These are phyloP conservation scores for Apium graveolens DNA, from an alignment of 129 eudicot species.

Conservation along the genomic window DNA sequence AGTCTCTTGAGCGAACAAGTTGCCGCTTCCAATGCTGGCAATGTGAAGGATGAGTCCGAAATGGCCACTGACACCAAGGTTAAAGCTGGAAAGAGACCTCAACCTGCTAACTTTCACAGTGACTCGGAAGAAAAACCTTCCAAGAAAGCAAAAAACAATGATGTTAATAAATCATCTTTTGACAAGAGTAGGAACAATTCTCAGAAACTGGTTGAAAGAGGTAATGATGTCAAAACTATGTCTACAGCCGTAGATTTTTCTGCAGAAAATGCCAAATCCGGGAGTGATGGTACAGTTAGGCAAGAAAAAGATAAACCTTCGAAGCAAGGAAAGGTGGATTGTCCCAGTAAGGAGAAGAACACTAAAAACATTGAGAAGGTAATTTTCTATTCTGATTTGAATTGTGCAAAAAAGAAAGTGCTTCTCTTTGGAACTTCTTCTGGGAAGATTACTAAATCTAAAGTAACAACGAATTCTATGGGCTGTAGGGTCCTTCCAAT, in stretches of 20 bases:
- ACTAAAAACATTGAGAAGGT: constrained; percentile 17
- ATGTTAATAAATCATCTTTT: constrained; percentile 8
- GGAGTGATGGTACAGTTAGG: constrained; percentile 13
- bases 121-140: constrained; percentile 25
- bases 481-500: constrained; percentile 10
- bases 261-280: constrained; percentile 8
- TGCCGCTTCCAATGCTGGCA: constrained; percentile 3
- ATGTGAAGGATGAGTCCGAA: constrained; percentile 1
- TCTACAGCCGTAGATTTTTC: constrained; percentile 7
- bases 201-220: constrained; percentile 22
- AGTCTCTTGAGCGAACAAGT: neutral
- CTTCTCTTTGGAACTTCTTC: constrained; percentile 2
- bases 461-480: constrained; percentile 10
- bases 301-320: constrained; percentile 19
- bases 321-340: constrained; percentile 32
- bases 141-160: constrained; percentile 31
- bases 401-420: constrained; percentile 21
- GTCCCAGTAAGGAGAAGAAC: constrained; percentile 18
- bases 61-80: constrained; percentile 13
- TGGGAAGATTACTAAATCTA: constrained; percentile 22
- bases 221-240: constrained; percentile 18
- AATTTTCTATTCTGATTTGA: constrained; percentile 8
- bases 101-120: constrained; percentile 17
- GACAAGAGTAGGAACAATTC: constrained; percentile 10
- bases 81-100: constrained; percentile 19